Evolutionary conservation across 2,329 filamentous ascomycete genomes (phyloP).

Genomic region (Dothideomycetes sp.): DNA sequence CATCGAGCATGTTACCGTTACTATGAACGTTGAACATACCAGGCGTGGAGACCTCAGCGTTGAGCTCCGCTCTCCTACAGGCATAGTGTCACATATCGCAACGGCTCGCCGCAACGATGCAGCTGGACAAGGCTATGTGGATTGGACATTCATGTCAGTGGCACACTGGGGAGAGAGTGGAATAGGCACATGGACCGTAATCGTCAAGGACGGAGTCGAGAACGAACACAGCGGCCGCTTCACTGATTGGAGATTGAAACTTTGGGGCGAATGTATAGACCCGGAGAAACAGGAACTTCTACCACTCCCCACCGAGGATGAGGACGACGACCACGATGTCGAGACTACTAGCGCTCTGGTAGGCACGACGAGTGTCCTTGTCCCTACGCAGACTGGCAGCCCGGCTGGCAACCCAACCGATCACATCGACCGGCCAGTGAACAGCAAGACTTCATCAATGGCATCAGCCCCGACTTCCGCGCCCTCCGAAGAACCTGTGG

Average conservation of each 20-base stretch:
- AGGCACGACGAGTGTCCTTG: conserved; percentile 46
- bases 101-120: conserved; percentile 61
- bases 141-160: conserved; percentile 99
- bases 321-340: conserved; percentile 70
- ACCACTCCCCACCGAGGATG: conserved; percentile 71
- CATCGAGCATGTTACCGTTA: conserved; percentile 89
- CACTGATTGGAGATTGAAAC: conserved; percentile 82
- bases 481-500: too few relatives aligned
- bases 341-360: conserved; percentile 44
- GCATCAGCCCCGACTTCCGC: conserved; percentile 13
- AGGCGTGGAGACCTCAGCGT: conserved; percentile 86
- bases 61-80: conserved; percentile 74
- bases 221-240: conserved; percentile 73
- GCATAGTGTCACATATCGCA: conserved; percentile 73
- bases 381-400: conserved; percentile 35
- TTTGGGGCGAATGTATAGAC: conserved; percentile 87
- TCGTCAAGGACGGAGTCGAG: conserved; percentile 72
- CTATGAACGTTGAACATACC: conserved; percentile 88
- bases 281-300: conserved; percentile 59
- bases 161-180: conserved; percentile 92
- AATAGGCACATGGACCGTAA: conserved; percentile 78
- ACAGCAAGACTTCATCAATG: conserved; percentile 35
- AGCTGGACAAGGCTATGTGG: conserved; percentile 59
- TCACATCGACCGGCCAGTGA: conserved; percentile 44
- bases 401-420: conserved; percentile 33